Evolutionary conservation across 768 basidiomycete species (phyloP).

Genomic region (Suillus decipiens): DNA sequence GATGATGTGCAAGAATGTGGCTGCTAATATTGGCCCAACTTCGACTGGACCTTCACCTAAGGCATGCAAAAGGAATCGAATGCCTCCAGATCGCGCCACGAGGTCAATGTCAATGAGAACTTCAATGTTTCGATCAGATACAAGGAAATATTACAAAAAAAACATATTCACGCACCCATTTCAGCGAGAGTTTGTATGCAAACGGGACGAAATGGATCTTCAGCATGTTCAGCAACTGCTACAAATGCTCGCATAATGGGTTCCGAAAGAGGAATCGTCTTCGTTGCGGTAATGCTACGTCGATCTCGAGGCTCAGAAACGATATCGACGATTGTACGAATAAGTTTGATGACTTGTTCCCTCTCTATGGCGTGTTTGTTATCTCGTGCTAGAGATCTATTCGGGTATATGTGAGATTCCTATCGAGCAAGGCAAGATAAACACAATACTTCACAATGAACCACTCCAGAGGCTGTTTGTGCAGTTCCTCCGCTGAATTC

Average conservation of each 20-base stretch:
- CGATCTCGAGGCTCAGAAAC: slow-evolving; percentile 58
- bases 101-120: slow-evolving; percentile 89
- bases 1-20: slow-evolving; percentile 78
- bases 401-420: slow-evolving; percentile 17
- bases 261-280: slow-evolving; percentile 65
- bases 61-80: slow-evolving; percentile 82
- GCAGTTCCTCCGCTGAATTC: slow-evolving; percentile 66
- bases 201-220: slow-evolving; percentile 83
- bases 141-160: slow-evolving; percentile 12
- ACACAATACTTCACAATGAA: slow-evolving; percentile 80
- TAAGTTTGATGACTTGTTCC: slow-evolving; percentile 89
- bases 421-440: slow-evolving; percentile 3
- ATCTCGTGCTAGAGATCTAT: slow-evolving; percentile 82
- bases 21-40: slow-evolving; percentile 74
- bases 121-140: slow-evolving; percentile 33
- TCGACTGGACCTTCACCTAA: slow-evolving; percentile 90
- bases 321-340: slow-evolving; percentile 79
- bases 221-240: slow-evolving; percentile 88
- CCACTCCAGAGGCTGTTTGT: slow-evolving; percentile 76
- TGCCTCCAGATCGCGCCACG: slow-evolving; percentile 77
- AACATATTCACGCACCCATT: slow-evolving; percentile 59
- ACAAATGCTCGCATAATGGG: slow-evolving; percentile 86
- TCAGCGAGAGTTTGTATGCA: slow-evolving; percentile 88
- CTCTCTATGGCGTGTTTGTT: slow-evolving; percentile 82
- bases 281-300: slow-evolving; percentile 39